Base-by-base conservation (phyloP, 2,329 filamentous ascomycete genomes). In the Aschersonia sp. region DNA sequence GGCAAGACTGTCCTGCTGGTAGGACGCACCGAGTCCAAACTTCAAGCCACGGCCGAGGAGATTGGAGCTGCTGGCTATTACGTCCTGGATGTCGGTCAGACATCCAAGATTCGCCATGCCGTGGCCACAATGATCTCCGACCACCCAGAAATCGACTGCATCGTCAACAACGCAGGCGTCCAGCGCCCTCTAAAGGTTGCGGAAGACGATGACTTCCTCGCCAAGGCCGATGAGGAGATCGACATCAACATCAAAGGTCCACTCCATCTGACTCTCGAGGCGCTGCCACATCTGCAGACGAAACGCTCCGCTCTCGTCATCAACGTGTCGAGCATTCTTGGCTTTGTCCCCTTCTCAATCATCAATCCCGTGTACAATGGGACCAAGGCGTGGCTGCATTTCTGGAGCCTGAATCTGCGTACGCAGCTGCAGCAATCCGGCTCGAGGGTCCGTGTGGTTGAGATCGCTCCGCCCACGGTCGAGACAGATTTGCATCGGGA, bases 281-380 rank as follows among this genome's bases (percentile, higher is more conserved):
- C 20, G 10, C 40, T 42, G 40, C 40, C 40, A 6, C 40, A 42
- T n/a, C 40, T 42, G 40, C 40, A 28, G 20, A n/a, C 9, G 9
- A 42, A 42, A 20, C 9, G 40, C 40, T 4, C 40, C 10, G 40
- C 40, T 12, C 40, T 42, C 40, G 20, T 42, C 40, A 42, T 42
- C 40, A 42, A 42, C 51, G 68, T 79, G 1, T 73, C 70, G 1
- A 75, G 69, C 5, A 64, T 74, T 0, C 64, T 80, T 0, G 77
- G 70, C 3, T 78, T 69, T 51, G 59, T 73, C 0, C 75, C 77
- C 0, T 69, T 71, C 49, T 67, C 63, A 3, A 61, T 77, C 49
- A 67, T 77, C 52, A 80, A 77, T 53, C 75, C 74, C 0, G 70
- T 78, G 1, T 80, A 80, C 59, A 77, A 77, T 54, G 75, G 70